phyloP scores from a whole-genome alignment of 1,284 basidiomycete species.

The Ceratobasidium sp. region DNA sequence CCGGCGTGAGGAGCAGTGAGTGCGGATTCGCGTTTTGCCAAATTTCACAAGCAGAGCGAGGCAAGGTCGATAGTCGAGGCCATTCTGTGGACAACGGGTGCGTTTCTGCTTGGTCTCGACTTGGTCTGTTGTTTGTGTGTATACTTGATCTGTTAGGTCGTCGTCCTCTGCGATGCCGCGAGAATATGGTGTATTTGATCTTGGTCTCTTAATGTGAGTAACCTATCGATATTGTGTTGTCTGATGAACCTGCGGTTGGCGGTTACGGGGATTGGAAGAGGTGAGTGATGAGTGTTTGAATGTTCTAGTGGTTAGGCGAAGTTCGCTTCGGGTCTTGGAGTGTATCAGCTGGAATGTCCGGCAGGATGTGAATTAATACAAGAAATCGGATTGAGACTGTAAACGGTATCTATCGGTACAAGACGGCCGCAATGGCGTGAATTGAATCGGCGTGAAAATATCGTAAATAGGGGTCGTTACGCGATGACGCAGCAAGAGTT shows the following conservation, averaged over 20 bases:
- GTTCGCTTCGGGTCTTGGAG: not conserved
- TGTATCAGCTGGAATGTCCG: not conserved
- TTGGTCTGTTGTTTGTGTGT: conserved; percentile 20
- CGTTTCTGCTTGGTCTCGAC: conserved; percentile 34
- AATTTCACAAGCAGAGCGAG: conserved; percentile 13
- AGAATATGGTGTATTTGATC: conserved; percentile 40
- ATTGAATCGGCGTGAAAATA: conserved; percentile 12
- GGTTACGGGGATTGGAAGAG: not conserved
- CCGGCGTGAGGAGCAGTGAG: conserved; percentile 28
- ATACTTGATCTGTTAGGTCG: conserved; percentile 46
- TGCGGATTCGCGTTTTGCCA: conserved; percentile 1
- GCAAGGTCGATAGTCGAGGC: not conserved
- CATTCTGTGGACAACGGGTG: conserved; percentile 24
- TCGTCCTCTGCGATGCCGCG: not conserved
- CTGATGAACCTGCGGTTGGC: not conserved
- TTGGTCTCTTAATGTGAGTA: conserved; percentile 45
- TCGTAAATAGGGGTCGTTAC: conserved; percentile 52
- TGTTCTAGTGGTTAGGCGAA: not conserved
- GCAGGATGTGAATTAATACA: conserved; percentile 27
- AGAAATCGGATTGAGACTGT: conserved; percentile 38
- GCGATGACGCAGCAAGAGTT: conserved; percentile 74
- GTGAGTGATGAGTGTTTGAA: conserved; percentile 7
- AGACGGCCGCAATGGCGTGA: conserved; percentile 8
- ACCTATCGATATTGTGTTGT: conserved; percentile 28
- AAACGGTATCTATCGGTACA: conserved; percentile 42